Evolutionary conservation across 352 stramenopile genomes (phyloP).

Genomic region (Globisporangium yorkense): DNA sequence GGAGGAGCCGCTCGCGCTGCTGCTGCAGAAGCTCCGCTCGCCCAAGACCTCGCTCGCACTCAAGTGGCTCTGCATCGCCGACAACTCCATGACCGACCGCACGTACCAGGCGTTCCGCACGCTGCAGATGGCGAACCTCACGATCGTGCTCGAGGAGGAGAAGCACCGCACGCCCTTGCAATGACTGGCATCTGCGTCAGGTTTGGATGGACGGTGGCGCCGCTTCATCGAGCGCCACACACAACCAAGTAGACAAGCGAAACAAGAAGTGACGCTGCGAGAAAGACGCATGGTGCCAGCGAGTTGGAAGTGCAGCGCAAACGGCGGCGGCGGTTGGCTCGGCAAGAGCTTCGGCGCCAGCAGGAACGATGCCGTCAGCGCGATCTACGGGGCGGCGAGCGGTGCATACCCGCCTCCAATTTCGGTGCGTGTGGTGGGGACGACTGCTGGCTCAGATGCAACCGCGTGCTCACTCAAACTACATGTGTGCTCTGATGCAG

Average conservation of each 20-base stretch:
- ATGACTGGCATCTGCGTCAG: no score
- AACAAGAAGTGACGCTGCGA: background rate
- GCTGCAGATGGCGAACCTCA: slow-evolving; percentile 21
- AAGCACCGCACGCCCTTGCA: slow-evolving; percentile 11
- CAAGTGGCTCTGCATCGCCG: slow-evolving; percentile 49
- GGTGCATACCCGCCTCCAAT: slow-evolving; percentile 11
- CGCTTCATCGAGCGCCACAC: no score
- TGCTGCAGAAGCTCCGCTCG: slow-evolving; percentile 30
- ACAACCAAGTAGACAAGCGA: background rate
- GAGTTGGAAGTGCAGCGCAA: background rate
- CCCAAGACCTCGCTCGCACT: slow-evolving; percentile 24
- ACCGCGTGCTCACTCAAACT: background rate
- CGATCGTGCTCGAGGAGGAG: slow-evolving; percentile 44
- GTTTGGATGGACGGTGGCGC: no score
- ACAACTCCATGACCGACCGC: slow-evolving; percentile 57
- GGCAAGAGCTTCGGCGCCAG: no score
- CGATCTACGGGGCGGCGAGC: slow-evolving; percentile 22
- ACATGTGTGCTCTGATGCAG: background rate
- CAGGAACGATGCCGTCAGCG: slow-evolving; percentile 14
- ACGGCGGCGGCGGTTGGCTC: no score
- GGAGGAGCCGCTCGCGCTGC: slow-evolving; percentile 52
- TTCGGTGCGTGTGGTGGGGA: background rate
- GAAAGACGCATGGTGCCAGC: background rate
- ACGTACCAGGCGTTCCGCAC: slow-evolving; percentile 26
- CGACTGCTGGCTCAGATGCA: background rate